These are phyloP conservation scores for Ormosia emarginata DNA, from an alignment of 306 rosid genomes.

Conservation along the genomic window DNA sequence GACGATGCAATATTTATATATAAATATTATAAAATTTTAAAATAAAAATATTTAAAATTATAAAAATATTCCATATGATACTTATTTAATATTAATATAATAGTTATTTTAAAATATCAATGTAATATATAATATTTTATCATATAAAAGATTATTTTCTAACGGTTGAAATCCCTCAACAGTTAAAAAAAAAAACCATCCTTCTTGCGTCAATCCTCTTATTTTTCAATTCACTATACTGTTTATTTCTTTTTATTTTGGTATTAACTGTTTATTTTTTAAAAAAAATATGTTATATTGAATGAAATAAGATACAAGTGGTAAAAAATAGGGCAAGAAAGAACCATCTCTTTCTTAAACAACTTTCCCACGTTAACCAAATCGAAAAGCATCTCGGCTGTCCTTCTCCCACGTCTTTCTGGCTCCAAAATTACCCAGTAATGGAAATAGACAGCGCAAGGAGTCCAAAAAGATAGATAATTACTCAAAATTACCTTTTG, in stretches of 20 bases:
- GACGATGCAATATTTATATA: too few relatives aligned
- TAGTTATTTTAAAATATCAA: too few relatives aligned
- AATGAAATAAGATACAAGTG: conserved; percentile 21
- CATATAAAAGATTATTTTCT: too few relatives aligned
- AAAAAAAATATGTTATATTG: not conserved
- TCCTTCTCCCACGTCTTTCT: conserved; percentile 6
- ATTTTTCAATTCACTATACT: not conserved
- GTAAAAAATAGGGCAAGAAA: conserved; percentile 28
- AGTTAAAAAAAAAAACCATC: not conserved
- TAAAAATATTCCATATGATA: too few relatives aligned
- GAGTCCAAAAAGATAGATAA: conserved; percentile 41
- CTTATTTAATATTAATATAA: too few relatives aligned
- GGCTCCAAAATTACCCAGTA: conserved; percentile 39
- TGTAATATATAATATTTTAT: too few relatives aligned
- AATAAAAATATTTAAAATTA: too few relatives aligned
- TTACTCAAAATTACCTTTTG: conserved; percentile 48
- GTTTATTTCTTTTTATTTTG: conserved; percentile 1
- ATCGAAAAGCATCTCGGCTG: conserved; percentile 67
- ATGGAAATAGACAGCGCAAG: conserved; percentile 68
- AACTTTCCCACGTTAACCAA: conserved; percentile 95
- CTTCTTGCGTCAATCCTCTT: not conserved
- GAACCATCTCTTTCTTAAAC: conserved; percentile 71
- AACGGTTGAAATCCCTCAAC: too few relatives aligned
- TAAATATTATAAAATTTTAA: too few relatives aligned
- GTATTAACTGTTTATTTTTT: too few relatives aligned